Percentiles rank a stretch among this genome's conserved stretches.
Evolutionary conservation across 1,139 yeast species (phyloP).

Genomic region (Kodamaea alishanica): DNA sequence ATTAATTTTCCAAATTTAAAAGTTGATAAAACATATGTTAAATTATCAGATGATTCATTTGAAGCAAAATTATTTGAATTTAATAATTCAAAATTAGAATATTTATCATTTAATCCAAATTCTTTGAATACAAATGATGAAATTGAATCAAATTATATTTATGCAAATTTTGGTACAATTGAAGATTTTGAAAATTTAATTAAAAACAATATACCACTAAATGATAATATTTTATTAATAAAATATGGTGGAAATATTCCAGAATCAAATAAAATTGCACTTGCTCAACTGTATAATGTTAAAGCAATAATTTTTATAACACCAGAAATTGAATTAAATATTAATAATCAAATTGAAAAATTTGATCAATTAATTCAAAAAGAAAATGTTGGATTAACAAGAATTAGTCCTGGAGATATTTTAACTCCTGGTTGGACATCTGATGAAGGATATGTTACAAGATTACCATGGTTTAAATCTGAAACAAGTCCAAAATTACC

Average conservation of each 20-base stretch:
- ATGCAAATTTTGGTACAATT: slow-evolving; percentile 56
- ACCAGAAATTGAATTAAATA: slow-evolving; percentile 21
- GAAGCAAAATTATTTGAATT: slow-evolving; percentile 38
- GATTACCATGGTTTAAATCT: slow-evolving; percentile 46
- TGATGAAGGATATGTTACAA: slow-evolving; percentile 31
- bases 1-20: slow-evolving; percentile 50
- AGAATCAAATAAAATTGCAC: slow-evolving; percentile 35
- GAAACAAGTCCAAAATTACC: slow-evolving; percentile 67
- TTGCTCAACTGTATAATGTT: slow-evolving; percentile 31
- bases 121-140: slow-evolving; percentile 46
- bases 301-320: slow-evolving; percentile 39
- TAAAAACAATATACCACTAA: slow-evolving; percentile 30
- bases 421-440: slow-evolving; percentile 74
- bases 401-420: slow-evolving; percentile 73
- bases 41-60: slow-evolving; percentile 33
- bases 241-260: slow-evolving; percentile 53
- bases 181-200: slow-evolving; percentile 52
- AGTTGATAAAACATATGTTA: slow-evolving; percentile 26
- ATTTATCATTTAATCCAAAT: slow-evolving; percentile 64
- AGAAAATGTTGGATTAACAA: slow-evolving; percentile 62
- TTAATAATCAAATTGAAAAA: slow-evolving; percentile 33
- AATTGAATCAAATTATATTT: slow-evolving; percentile 54
- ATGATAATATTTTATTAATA: slow-evolving; percentile 53
- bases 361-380: slow-evolving; percentile 53
- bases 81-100: slow-evolving; percentile 36